These are phyloP conservation scores for Eucalyptus cladocalyx DNA, from an alignment of 345 rosid species.

Conservation along the genomic window DNA sequence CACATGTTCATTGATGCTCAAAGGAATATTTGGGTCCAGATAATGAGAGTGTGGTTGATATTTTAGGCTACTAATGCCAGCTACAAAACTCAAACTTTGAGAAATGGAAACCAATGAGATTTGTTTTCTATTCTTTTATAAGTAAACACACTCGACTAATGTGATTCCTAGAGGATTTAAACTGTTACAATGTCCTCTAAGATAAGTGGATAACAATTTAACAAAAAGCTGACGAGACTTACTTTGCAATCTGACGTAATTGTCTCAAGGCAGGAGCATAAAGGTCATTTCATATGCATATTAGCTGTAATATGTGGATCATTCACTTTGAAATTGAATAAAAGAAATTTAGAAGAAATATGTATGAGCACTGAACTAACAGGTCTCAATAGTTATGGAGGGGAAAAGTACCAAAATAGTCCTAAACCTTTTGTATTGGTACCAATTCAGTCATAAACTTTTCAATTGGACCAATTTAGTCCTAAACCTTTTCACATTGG, in stretches of 20 bases:
- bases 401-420: too few species aligned
- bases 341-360: neutral
- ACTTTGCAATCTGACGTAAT: slow-evolving; percentile 85
- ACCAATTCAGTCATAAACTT: too few species aligned
- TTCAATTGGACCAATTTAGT: too few species aligned
- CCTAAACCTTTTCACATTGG: too few species aligned
- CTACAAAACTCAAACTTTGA: neutral
- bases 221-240: slow-evolving; percentile 5
- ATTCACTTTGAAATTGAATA: neutral
- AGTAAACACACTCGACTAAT: neutral
- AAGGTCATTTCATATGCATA: slow-evolving; percentile 82
- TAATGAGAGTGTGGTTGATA: neutral
- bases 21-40: neutral
- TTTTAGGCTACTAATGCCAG: neutral
- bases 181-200: neutral
- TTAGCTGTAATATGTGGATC: slow-evolving; percentile 24
- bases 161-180: neutral
- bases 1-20: neutral
- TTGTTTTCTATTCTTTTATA: neutral
- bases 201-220: neutral
- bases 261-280: slow-evolving; percentile 84
- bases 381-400: slow-evolving; percentile 54
- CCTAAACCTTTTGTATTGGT: too few species aligned
- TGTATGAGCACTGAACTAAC: slow-evolving; percentile 25
- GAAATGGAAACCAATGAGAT: neutral